A percentile compares a stretch with the other conserved stretches of the same genome.
phyloP scores from a whole-genome alignment of 495 filamentous ascomycete species.

The Penicillium dipodomyicola region DNA sequence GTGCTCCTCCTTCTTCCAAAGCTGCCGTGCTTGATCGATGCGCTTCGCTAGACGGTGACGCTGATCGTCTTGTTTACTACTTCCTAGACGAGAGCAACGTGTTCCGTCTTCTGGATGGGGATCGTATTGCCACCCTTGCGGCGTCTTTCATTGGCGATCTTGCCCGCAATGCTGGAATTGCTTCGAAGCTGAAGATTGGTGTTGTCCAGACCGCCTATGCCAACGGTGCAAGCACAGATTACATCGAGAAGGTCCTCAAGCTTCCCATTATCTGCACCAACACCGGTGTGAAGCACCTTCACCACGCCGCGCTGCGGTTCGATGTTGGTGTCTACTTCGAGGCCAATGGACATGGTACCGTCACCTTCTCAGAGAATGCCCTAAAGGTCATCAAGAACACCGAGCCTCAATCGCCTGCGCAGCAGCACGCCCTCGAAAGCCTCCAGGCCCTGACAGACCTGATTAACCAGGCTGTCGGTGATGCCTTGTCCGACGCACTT shows the following conservation, averaged over 20 bases:
- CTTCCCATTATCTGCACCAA: constrained; percentile 89
- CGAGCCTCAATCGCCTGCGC: constrained; percentile 85
- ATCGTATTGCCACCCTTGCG: constrained; percentile 92
- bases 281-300: constrained; percentile 95
- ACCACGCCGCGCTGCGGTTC: constrained; percentile 86
- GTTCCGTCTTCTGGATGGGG: constrained; percentile 91
- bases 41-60: constrained; percentile 91
- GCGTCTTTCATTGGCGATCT: constrained; percentile 93
- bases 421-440: constrained; percentile 78
- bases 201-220: constrained; percentile 97
- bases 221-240: constrained; percentile 92
- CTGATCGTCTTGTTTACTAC: constrained; percentile 94
- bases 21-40: constrained; percentile 72
- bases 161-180: constrained; percentile 71
- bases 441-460: constrained; percentile 78
- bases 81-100: constrained; percentile 76
- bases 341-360: constrained; percentile 95
- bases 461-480: constrained; percentile 97
- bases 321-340: constrained; percentile 98
- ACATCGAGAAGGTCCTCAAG: constrained; percentile 81
- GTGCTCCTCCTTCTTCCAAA: constrained; percentile 80
- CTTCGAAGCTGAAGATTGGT: constrained; percentile 77
- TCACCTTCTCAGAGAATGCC: constrained; percentile 85
- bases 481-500: constrained; percentile 94
- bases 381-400: constrained; percentile 70